Evolutionary conservation across 177 flowering plant species (phyloP), one percentile per base, ranked within the genome.

Genomic region (Vitis hybrid): DNA sequence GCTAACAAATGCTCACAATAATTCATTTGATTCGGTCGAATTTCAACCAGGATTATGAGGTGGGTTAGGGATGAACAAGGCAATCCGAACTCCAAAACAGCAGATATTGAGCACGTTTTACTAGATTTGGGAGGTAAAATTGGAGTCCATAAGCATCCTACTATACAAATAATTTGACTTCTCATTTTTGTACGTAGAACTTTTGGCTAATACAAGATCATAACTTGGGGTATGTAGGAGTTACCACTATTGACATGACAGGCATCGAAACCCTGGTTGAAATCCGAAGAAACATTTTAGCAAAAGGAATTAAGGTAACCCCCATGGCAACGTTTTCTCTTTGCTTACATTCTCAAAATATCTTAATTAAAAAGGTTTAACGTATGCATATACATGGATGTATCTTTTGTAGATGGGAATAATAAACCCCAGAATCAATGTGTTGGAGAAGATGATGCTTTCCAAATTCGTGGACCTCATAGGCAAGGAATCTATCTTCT

Each of bases 81-180:
- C 12, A n/a, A 58, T 35, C 18, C 55, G 11, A 53, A 72, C 9
- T 20, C 75, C 3, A 62, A 76, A 12, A 71, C 67, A 12, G 49
- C 52, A 21, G 79, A 68, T 1, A 20, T 90, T 50, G 87, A 87
- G 70, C 84, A 83, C 71, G 65, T 91, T 49, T 64, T 95, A 17
- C 69, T 95, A 12, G 95, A 95, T 46, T 65, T 93, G 67, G 81
- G 88, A 71, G 96, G 99, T 93, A 81, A n/a, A 49, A 17, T 62
- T 20, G 20, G 1, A 1, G 46, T 8, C 9, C 46, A 41, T 41
- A 41, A 4, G 30, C 30, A 27, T 27, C 30, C 30, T 27, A 27
- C 30, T 27, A 27, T 27, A 27, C 21, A 27, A 27, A 27, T 27
- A 27, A 27, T 27, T 27, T 27, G 30, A 27, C 30, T 27, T 27